phyloP scores from a whole-genome alignment of 176 grass and related monocot genomes.

The Coix lacrymajobi region DNA sequence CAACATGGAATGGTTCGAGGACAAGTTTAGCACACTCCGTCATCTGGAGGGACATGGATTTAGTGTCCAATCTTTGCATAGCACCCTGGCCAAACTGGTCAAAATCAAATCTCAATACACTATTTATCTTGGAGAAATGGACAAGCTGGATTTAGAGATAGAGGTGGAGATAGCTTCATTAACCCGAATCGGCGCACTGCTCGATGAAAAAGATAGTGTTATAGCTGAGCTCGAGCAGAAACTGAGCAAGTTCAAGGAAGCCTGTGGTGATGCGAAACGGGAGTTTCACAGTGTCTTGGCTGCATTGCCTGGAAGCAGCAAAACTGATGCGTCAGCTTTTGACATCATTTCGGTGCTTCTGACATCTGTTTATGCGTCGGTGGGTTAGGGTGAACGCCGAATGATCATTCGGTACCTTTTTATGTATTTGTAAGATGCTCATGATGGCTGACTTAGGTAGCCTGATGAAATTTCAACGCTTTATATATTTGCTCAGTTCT shows the following conservation, averaged over 20 bases:
- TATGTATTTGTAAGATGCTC: no score
- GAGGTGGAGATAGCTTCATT: background rate
- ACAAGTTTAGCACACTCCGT: constrained; percentile 11
- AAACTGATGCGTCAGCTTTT: background rate
- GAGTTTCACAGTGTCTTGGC: constrained; percentile 11
- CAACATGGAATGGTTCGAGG: constrained; percentile 11
- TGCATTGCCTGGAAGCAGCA: constrained; percentile 4
- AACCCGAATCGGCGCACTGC: background rate
- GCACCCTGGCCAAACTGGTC: background rate
- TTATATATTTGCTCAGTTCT: no score
- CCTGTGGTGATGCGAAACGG: background rate
- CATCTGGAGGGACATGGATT: constrained; percentile 48
- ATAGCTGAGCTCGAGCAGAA: constrained; percentile 38
- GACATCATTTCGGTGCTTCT: background rate
- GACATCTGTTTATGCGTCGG: background rate
- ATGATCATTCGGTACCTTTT: no score
- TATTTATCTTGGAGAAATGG: background rate
- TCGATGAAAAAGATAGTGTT: constrained; percentile 26
- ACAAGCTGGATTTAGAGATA: constrained; percentile 22
- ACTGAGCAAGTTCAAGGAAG: constrained; percentile 23
- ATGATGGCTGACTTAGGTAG: no score
- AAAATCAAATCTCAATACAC: background rate
- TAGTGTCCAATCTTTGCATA: constrained; percentile 24
- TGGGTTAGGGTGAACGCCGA: no score
- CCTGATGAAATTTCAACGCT: no score